Base-by-base conservation (phyloP, 2,329 filamentous ascomycete species). In the Stemphylium beticola region DNA sequence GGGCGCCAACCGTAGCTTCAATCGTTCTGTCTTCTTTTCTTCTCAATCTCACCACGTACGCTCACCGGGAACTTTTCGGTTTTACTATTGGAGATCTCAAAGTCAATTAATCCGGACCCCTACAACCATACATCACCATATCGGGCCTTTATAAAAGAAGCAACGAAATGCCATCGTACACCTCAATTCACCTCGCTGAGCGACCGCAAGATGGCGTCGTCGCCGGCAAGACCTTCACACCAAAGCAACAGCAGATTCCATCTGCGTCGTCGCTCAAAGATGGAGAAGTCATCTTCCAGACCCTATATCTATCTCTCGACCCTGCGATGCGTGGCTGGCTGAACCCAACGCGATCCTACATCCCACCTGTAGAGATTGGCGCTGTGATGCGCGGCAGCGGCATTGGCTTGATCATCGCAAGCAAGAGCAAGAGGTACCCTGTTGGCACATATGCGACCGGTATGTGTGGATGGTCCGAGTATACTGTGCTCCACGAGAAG, bases 321-420 rank as follows among this genome's bases (percentile, higher is more conserved):
- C 88, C 89, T 1, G 87, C 88, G n/a, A 91, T 91, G 88, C 83
- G 89, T 64, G 85, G 85, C 54, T 91, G 87, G 87, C 75, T 92
- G 17, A 88, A 84, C 40, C 53, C 64, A 14, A 66, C 77, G 33
- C 78, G 83, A 26, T 84, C 87, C 1, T 92, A 92, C 74, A 71
- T 90, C 2, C 85, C 87, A 0, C 87, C 89, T 7, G 87, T 92
- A 24, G 77, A 86, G 60, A 83, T 89, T 55, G 87, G 86, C 64
- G 85, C 85, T 54, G 78, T 83, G 31, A 92, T 92, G 89, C 86
- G 87, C 63, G 87, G 87, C 33, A 71, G 73, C 18, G 81, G 80
- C 55, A 82, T 89, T 55, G 82, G 82, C 48, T 83, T 86, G 37
- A 82, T 92, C 32, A 67, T 85, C n/a, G 85, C 83, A 7, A 85